These are phyloP conservation scores for Delonix regia DNA, from an alignment of 306 rosid species.

Conservation along the genomic window DNA sequence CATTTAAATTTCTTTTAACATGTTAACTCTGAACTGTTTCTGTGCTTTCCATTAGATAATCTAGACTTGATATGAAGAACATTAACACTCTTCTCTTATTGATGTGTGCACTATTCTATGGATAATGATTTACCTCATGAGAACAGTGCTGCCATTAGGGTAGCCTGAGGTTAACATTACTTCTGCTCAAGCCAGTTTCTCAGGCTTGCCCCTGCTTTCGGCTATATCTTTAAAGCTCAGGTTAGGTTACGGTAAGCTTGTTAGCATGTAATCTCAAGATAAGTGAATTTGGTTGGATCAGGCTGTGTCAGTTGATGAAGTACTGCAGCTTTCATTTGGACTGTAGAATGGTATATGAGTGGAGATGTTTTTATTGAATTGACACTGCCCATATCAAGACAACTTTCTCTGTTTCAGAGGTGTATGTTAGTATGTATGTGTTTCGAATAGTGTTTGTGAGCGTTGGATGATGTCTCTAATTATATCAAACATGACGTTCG, in stretches of 20 bases:
- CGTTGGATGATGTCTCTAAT: too few species aligned
- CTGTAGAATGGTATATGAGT: too few species aligned
- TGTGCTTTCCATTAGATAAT: not conserved
- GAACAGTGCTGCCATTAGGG: not conserved
- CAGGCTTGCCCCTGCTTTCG: not conserved
- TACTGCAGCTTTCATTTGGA: not conserved
- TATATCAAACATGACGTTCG: too few species aligned
- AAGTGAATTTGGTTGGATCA: not conserved
- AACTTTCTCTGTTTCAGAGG: too few species aligned
- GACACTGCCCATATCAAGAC: too few species aligned
- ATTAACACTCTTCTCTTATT: not conserved
- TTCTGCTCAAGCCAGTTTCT: not conserved
- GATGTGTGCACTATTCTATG: not conserved
- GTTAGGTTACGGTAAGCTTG: not conserved
- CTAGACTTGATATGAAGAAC: not conserved
- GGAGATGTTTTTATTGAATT: too few species aligned
- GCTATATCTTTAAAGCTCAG: not conserved
- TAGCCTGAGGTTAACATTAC: not conserved
- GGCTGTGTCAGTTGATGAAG: not conserved
- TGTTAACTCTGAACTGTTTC: not conserved
- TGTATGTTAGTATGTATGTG: too few species aligned
- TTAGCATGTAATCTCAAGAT: not conserved
- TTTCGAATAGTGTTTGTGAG: too few species aligned
- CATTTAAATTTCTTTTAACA: not conserved
- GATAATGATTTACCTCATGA: not conserved